Percentiles rank a stretch among this genome's conserved stretches.
Evolutionary conservation across 2,329 filamentous ascomycete species (phyloP).

Genomic region (Pseudogymnoascus sp.): DNA sequence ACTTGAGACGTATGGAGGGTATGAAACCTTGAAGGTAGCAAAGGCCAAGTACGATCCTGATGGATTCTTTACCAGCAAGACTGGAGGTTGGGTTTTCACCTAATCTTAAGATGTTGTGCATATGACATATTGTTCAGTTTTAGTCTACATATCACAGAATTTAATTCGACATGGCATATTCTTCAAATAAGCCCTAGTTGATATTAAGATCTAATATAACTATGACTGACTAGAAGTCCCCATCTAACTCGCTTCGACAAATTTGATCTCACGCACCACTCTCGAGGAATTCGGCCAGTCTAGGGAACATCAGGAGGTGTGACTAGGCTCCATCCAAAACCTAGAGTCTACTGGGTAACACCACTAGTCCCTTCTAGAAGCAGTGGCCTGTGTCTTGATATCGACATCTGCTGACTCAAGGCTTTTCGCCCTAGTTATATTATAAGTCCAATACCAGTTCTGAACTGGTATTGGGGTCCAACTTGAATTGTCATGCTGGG

Average conservation of each 20-base stretch:
- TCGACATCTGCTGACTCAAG: background rate
- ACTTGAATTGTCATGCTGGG: background rate
- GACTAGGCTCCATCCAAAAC: conserved; percentile 25
- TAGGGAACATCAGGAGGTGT: conserved; percentile 15
- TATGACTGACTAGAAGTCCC: background rate
- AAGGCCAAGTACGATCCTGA: conserved; percentile 26
- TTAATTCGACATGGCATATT: background rate
- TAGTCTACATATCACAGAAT: background rate
- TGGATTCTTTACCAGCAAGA: conserved; percentile 23
- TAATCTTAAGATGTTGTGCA: background rate
- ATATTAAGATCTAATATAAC: background rate
- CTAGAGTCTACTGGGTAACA: conserved; percentile 18
- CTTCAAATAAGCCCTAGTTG: background rate
- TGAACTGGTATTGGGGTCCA: background rate
- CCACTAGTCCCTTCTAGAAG: background rate
- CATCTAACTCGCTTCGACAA: background rate
- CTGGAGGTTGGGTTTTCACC: conserved; percentile 20
- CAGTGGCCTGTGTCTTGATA: background rate
- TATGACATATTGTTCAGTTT: background rate
- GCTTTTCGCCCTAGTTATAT: background rate
- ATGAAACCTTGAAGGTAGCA: conserved; percentile 26
- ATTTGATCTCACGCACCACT: background rate
- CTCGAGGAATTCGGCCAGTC: conserved; percentile 14
- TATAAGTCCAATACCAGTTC: no score
- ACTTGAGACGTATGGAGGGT: conserved; percentile 18